These are phyloP conservation scores for Boletus patriciae DNA, from an alignment of 768 basidiomycete species.

Conservation along the genomic window DNA sequence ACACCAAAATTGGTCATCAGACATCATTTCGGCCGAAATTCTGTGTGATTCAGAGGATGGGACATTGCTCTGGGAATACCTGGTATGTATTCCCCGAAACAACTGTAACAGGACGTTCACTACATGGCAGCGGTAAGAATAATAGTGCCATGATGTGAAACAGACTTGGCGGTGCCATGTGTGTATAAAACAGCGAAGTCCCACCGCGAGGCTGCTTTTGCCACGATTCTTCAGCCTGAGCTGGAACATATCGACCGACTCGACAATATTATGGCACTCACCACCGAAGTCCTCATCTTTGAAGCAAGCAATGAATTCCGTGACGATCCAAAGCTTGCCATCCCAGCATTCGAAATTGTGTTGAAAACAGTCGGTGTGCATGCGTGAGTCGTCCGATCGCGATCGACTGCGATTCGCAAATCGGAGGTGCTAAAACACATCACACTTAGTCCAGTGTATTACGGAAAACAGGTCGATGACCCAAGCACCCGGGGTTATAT, in stretches of 20 bases:
- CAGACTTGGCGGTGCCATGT: background rate
- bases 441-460: slow-evolving; percentile 16
- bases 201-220: background rate
- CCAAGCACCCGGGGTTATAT: slow-evolving; percentile 6
- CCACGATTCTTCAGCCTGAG: background rate
- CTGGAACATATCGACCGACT: background rate
- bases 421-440: background rate
- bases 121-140: too few species aligned
- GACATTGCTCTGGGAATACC: too few species aligned
- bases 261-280: slow-evolving; percentile 12
- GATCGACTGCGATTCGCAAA: background rate
- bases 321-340: background rate
- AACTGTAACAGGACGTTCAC: too few species aligned
- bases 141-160: background rate
- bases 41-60: too few species aligned
- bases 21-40: too few species aligned
- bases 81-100: too few species aligned
- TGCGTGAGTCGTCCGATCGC: slow-evolving; percentile 10
- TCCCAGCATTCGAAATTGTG: slow-evolving; percentile 8
- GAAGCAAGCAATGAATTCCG: slow-evolving; percentile 11
- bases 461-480: slow-evolving; percentile 24
- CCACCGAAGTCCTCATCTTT: slow-evolving; percentile 26
- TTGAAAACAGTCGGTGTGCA: slow-evolving; percentile 10
- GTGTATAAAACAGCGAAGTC: too few species aligned
- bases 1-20: too few species aligned